These are phyloP conservation scores for Aspergillus viridinutans DNA, from an alignment of 2,329 filamentous ascomycete genomes.

Conservation along the genomic window DNA sequence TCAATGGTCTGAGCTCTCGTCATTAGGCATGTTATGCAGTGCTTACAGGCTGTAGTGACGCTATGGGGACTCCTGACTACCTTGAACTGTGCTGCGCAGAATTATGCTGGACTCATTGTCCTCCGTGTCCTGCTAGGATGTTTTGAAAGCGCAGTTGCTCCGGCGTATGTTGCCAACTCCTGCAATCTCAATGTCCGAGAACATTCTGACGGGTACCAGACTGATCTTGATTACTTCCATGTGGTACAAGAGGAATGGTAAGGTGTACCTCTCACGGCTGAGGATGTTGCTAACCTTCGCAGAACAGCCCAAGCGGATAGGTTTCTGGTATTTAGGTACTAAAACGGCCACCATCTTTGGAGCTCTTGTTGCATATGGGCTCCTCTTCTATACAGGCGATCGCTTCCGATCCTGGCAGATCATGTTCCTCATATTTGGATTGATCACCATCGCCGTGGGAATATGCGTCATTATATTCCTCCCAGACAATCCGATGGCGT, in stretches of 20 bases:
- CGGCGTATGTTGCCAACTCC: slow-evolving; percentile 30
- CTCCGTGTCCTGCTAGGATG: slow-evolving; percentile 50
- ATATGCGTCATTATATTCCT: slow-evolving; percentile 37
- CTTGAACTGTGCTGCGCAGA: slow-evolving; percentile 48
- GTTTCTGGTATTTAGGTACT: slow-evolving; percentile 59
- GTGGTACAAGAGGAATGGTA: slow-evolving; percentile 48
- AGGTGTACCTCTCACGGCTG: background rate
- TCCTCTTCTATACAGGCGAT: slow-evolving; percentile 47
- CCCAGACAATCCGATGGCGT: slow-evolving; percentile 41
- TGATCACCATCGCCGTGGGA: slow-evolving; percentile 39
- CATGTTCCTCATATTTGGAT: slow-evolving; percentile 46
- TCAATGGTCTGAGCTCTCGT: slow-evolving; percentile 28
- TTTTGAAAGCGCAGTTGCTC: slow-evolving; percentile 53
- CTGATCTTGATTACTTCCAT: slow-evolving; percentile 54
- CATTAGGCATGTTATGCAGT: slow-evolving; percentile 21
- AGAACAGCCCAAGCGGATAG: slow-evolving; percentile 57
- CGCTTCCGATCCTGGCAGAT: slow-evolving; percentile 47
- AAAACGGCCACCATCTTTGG: slow-evolving; percentile 53
- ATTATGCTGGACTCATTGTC: slow-evolving; percentile 48
- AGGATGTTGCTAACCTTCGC: slow-evolving; percentile 11
- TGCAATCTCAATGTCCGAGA: background rate
- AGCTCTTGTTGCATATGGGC: slow-evolving; percentile 50
- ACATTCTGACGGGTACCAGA: slow-evolving; percentile 7
- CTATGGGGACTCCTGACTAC: slow-evolving; percentile 49
- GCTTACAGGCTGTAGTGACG: slow-evolving; percentile 16